A percentile compares a stretch with the other conserved stretches of the same genome.
Evolutionary conservation across 352 stramenopile species (phyloP).

Genomic region (Globisporangium cylindrosporum): DNA sequence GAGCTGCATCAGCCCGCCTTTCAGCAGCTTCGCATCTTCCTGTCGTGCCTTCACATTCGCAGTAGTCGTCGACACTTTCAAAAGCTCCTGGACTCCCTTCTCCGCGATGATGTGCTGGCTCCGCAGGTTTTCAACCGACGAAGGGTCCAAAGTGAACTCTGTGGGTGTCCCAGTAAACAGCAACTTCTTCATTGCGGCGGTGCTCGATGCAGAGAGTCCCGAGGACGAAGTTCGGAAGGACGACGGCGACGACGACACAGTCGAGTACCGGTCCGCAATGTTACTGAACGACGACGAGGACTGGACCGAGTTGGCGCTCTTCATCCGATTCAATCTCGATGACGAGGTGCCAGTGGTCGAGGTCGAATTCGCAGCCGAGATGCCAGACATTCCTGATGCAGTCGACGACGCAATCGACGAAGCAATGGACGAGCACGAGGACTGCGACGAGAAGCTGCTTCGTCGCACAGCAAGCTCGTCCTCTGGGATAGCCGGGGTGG

Average conservation of each 20-base stretch:
- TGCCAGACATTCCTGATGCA: constrained; percentile 13
- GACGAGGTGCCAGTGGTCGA: constrained; percentile 14
- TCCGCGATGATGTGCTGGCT: constrained; percentile 64
- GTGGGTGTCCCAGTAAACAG: constrained; percentile 30
- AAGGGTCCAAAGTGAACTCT: constrained; percentile 44
- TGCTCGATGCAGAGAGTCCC: constrained; percentile 25
- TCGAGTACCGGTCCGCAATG: constrained; percentile 20
- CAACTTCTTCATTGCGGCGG: constrained; percentile 36
- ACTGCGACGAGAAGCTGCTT: constrained; percentile 50
- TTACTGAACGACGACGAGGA: constrained; percentile 18
- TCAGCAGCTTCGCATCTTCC: constrained; percentile 57
- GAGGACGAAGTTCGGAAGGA: constrained; percentile 18
- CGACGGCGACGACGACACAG: constrained; percentile 23
- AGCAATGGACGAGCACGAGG: constrained; percentile 38
- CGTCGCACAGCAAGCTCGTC: constrained; percentile 44
- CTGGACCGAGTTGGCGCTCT: constrained; percentile 2
- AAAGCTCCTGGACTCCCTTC: constrained; percentile 57
- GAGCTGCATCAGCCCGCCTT: constrained; percentile 38
- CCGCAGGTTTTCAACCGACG: constrained; percentile 54
- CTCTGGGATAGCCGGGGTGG: constrained; percentile 25
- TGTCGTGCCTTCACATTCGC: constrained; percentile 39
- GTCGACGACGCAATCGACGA: constrained; percentile 19
- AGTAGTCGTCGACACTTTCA: constrained; percentile 42
- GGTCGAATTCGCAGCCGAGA: constrained; percentile 15
- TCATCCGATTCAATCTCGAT: constrained; percentile 9